Conservation (phyloP, 495 filamentous ascomycete species). For the Penicillium arizonense region DNA sequence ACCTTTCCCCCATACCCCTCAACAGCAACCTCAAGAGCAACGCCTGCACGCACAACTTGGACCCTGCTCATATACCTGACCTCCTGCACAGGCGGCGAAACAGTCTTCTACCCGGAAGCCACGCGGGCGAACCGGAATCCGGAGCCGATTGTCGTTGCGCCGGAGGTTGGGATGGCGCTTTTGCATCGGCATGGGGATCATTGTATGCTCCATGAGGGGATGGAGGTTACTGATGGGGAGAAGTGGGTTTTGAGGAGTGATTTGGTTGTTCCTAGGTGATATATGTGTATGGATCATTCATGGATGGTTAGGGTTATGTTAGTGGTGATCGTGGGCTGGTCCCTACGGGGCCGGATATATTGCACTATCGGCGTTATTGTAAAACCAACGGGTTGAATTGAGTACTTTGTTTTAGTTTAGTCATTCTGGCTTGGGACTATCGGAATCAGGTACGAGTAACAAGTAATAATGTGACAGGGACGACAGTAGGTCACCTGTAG, state of each 20-base stretch:
- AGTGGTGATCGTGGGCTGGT: not conserved
- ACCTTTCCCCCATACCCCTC: slow-evolving; percentile 47
- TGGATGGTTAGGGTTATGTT: not conserved
- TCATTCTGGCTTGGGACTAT: slow-evolving; percentile 13
- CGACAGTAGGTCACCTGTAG: slow-evolving; percentile 20
- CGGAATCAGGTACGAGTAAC: slow-evolving; percentile 1
- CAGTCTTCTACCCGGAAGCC: slow-evolving; percentile 82
- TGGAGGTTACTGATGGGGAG: slow-evolving; percentile 74
- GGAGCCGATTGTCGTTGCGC: slow-evolving; percentile 62
- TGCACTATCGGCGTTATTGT: not conserved
- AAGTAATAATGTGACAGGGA: slow-evolving; percentile 24
- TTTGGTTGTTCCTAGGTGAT: slow-evolving; percentile 65
- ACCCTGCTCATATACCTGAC: slow-evolving; percentile 88
- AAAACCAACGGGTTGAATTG: no score
- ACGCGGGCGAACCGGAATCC: slow-evolving; percentile 51
- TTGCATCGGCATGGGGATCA: slow-evolving; percentile 87
- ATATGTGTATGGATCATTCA: not conserved
- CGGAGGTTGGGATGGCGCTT: slow-evolving; percentile 78
- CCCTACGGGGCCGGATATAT: not conserved
- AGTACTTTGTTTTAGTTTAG: slow-evolving; percentile 1
- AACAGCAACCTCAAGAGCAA: slow-evolving; percentile 25
- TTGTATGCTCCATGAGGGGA: slow-evolving; percentile 88
- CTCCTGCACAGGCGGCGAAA: slow-evolving; percentile 79
- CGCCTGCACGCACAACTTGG: slow-evolving; percentile 82
- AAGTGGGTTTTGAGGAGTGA: slow-evolving; percentile 94